Evolutionary conservation across 2,329 filamentous ascomycete genomes (phyloP).

Genomic region (Claviceps monticola): DNA sequence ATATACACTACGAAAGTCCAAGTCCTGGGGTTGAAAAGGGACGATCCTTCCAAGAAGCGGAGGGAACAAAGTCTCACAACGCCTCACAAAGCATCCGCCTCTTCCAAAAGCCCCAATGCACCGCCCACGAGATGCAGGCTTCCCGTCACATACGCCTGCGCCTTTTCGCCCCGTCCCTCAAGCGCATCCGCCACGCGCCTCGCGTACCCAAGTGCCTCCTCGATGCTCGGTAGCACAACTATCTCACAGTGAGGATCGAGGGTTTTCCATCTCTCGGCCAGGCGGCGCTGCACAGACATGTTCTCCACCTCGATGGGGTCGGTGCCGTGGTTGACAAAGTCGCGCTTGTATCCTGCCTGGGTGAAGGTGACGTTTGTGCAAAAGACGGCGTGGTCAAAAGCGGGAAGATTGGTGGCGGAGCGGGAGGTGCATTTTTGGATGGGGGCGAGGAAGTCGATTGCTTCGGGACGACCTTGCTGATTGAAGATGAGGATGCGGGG

Average conservation of each 20-base stretch:
- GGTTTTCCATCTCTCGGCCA: conserved; percentile 35
- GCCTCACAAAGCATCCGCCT: conserved; percentile 26
- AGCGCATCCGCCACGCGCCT: conserved; percentile 20
- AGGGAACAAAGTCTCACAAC: no score
- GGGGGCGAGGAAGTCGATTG: conserved; percentile 37
- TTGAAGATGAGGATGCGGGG: conserved; percentile 68
- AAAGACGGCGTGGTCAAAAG: conserved; percentile 66
- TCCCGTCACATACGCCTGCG: conserved; percentile 43
- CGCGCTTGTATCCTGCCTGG: conserved; percentile 35
- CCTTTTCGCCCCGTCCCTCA: conserved; percentile 17
- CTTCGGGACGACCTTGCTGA: conserved; percentile 50
- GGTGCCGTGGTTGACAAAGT: conserved; percentile 43
- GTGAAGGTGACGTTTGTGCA: conserved; percentile 59
- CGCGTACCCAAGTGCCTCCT: conserved; percentile 38
- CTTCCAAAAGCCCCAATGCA: conserved; percentile 34
- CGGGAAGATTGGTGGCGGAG: conserved; percentile 12
- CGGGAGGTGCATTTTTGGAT: conserved; percentile 25
- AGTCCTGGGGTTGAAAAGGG: no score
- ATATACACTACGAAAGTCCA: no score
- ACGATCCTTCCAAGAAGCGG: no score
- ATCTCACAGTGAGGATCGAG: conserved; percentile 34
- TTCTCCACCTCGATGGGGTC: conserved; percentile 36
- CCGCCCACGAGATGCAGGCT: conserved; percentile 50
- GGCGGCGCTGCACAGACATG: conserved; percentile 37
- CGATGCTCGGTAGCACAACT: conserved; percentile 36